These are phyloP conservation scores for Aspergillus egyptiacus DNA, from an alignment of 495 filamentous ascomycete species.

Conservation along the genomic window DNA sequence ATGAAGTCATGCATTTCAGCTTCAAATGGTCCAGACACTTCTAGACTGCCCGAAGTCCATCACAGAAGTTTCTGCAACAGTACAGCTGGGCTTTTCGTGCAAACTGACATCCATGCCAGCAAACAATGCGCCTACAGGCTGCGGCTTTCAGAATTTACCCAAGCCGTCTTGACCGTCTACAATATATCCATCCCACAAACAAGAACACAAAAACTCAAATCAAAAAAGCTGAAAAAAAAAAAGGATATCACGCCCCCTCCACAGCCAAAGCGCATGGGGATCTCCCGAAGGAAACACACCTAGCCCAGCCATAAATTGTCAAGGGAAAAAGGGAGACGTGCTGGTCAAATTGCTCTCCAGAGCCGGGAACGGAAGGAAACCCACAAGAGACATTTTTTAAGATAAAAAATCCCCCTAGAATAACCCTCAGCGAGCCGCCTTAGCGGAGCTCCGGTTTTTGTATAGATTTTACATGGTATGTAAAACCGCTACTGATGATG, in stretches of 20 bases:
- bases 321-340: conserved; percentile 41
- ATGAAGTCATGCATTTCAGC: too few relatives aligned
- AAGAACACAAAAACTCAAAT: neutral
- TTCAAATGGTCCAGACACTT: too few relatives aligned
- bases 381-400: conserved; percentile 34
- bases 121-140: too few relatives aligned
- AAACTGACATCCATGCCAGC: too few relatives aligned
- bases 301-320: conserved; percentile 44
- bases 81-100: too few relatives aligned
- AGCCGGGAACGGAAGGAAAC: conserved; percentile 48
- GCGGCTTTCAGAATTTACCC: too few relatives aligned
- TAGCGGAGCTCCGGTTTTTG: conserved; percentile 38
- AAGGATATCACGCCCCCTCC: conserved; percentile 41
- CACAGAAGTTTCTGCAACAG: too few relatives aligned
- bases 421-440: conserved; percentile 47
- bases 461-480: conserved; percentile 37
- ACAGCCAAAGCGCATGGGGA: conserved; percentile 46
- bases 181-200: too few relatives aligned
- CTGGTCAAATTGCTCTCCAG: conserved; percentile 30
- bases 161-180: too few relatives aligned
- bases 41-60: too few relatives aligned
- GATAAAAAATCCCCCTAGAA: conserved; percentile 27
- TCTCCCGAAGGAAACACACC: conserved; percentile 36
- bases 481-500: conserved; percentile 53
- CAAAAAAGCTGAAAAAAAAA: conserved; percentile 10